These are phyloP conservation scores for Hypoxylon sp. DNA, from an alignment of 2,329 filamentous ascomycete species.

Conservation along the genomic window DNA sequence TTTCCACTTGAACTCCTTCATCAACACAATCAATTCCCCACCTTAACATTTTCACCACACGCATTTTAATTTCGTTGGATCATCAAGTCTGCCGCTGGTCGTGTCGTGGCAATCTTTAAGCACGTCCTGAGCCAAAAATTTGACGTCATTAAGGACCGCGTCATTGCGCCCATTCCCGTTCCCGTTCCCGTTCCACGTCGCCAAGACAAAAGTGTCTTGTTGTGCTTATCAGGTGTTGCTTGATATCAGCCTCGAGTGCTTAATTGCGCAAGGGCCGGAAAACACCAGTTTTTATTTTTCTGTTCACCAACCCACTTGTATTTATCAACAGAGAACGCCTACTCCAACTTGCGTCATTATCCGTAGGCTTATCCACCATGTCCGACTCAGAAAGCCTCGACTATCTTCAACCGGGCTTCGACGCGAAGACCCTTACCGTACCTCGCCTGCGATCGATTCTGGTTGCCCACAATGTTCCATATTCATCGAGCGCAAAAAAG, in stretches of 20 bases:
- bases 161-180: too few relatives aligned
- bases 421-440: slow-evolving; percentile 85
- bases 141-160: slow-evolving; percentile 14
- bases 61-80: slow-evolving; percentile 10
- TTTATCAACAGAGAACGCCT: not conserved
- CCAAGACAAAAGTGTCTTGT: slow-evolving; percentile 16
- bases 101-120: slow-evolving; percentile 2
- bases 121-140: slow-evolving; percentile 7
- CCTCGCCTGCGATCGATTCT: slow-evolving; percentile 91
- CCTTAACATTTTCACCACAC: slow-evolving; percentile 18
- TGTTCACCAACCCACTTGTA: slow-evolving; percentile 1
- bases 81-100: slow-evolving; percentile 19
- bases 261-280: slow-evolving; percentile 16
- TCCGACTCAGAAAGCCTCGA: slow-evolving; percentile 76
- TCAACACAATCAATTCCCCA: slow-evolving; percentile 38
- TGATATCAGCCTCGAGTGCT: slow-evolving; percentile 10
- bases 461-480: slow-evolving; percentile 86
- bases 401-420: slow-evolving; percentile 89
- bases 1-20: slow-evolving; percentile 37
- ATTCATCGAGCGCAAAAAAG: slow-evolving; percentile 93
- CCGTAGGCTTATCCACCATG: slow-evolving; percentile 58
- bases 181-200: slow-evolving; percentile 30
- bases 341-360: not conserved
- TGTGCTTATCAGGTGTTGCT: slow-evolving; percentile 24
- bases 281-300: not conserved